Base-by-base conservation (phyloP, 768 basidiomycete species). In the Calvatia gigantea region DNA sequence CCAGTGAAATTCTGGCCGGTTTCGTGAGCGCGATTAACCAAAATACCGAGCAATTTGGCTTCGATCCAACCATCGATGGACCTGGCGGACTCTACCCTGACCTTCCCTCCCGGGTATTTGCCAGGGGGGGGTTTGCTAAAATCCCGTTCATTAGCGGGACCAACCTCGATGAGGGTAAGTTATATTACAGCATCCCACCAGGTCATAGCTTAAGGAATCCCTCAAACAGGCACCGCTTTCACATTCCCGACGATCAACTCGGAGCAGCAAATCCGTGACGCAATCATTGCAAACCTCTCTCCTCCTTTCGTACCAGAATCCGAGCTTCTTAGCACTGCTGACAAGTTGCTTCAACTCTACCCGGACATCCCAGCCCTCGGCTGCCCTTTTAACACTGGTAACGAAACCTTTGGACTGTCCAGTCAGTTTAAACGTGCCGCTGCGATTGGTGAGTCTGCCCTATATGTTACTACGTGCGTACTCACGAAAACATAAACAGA, bases 61-160 rank as follows among this genome's bases (percentile, higher is more conserved):
- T 72, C 53, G 59, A 62, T 6, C 75, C 77, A 1, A 70, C 70
- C 9, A 64, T 81, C 28, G 79, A 81, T 46, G 76, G 77, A 0
- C 67, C 66, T 3, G 67, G 63, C 0, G 75, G 76, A 0, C 49
- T 79, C 2, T 62, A 75, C 35, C 73, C 73, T 1, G 77, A 74
- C 43, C 56, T 69, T 9, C 71, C 74, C 4, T 76, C 76, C 2
- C 63, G 53, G 28, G 64, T 76, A 6, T 61, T 65, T 6, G 50
- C 53, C 42, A 66, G 17, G 58, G 69, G 47, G 2, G 60, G 45
- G 59, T 70, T 70, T 51, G 61, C 74, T 0, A 61, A 62, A 15
- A 54, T 81, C 2, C 78, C 79, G 0, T 76, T 78, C 58, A 79
- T 81, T 25, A 63, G 74, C 42, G 78, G 78, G 12, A 73, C 73